Evolutionary conservation across 2,329 filamentous ascomycete species (phyloP).

Genomic region (Colletotrichum sp.): DNA sequence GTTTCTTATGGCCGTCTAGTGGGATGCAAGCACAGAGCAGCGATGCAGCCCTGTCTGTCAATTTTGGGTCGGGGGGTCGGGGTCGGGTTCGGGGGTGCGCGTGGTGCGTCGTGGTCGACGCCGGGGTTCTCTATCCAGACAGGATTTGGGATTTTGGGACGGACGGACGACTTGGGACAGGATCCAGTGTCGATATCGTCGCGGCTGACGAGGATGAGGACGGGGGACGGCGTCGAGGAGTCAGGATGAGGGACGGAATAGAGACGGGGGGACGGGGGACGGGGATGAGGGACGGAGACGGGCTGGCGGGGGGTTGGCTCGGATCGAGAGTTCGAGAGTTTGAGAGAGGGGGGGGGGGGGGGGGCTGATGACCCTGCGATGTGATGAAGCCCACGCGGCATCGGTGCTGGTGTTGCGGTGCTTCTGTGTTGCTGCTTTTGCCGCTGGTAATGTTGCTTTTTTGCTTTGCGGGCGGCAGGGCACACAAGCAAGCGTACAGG

Average conservation of each 20-base stretch:
- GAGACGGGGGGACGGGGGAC: not conserved
- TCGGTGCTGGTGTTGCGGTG: not conserved
- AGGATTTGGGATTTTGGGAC: not conserved
- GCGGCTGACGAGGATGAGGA: not conserved
- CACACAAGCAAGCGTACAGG: not conserved
- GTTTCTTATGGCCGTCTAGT: not conserved
- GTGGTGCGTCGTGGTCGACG: not conserved
- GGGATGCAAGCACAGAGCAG: conserved; percentile 8
- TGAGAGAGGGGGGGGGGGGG: not conserved
- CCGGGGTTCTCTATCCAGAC: not conserved
- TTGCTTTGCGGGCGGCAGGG: not conserved
- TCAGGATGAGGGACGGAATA: not conserved
- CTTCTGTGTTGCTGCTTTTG: not conserved
- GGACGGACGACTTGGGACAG: not conserved
- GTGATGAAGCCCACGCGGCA: not conserved
- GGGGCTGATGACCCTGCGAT: not conserved
- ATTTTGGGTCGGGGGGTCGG: not conserved
- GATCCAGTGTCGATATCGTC: not conserved
- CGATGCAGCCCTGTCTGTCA: conserved; percentile 17
- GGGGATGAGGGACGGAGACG: not conserved
- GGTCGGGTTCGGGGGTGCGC: not conserved
- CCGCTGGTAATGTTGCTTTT: not conserved
- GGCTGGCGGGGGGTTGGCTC: not conserved
- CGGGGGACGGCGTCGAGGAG: not conserved
- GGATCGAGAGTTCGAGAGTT: conserved; percentile 1